These are phyloP conservation scores for Vaccinium darrowii DNA, from an alignment of 148 eudicot genomes.

Conservation along the genomic window DNA sequence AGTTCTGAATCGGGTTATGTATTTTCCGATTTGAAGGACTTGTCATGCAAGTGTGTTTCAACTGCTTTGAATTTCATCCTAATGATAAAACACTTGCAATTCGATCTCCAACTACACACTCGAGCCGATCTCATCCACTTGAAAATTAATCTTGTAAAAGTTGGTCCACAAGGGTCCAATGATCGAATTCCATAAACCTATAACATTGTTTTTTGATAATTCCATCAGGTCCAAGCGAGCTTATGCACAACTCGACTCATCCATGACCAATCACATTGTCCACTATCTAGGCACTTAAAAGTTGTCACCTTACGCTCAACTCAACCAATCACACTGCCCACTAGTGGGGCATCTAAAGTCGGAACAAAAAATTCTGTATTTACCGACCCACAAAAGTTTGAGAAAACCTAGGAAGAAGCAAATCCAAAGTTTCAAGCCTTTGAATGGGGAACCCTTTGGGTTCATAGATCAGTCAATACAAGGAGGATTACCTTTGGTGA, in stretches of 20 bases:
- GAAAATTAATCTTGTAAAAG: background rate
- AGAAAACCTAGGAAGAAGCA: background rate
- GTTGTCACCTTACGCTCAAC: background rate
- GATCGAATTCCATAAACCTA: background rate
- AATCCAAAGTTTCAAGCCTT: background rate
- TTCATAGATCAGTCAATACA: no score
- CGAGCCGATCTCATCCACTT: background rate
- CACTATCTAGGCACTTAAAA: background rate
- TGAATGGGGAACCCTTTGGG: background rate
- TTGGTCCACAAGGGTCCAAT: background rate
- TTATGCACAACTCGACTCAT: no score
- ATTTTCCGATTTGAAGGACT: background rate
- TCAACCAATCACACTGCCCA: background rate
- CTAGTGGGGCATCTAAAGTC: background rate
- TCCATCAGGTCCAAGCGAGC: background rate
- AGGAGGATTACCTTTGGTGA: no score
- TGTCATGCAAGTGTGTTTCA: background rate
- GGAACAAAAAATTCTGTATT: background rate
- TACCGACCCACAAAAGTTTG: background rate
- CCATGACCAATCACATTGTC: background rate
- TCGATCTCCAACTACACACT: background rate
- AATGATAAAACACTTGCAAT: background rate
- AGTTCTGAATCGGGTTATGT: background rate
- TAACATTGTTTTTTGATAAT: background rate
- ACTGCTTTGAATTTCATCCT: background rate